Base-by-base conservation (phyloP, 1,284 basidiomycete species). In the Entoloma clypeatum region DNA sequence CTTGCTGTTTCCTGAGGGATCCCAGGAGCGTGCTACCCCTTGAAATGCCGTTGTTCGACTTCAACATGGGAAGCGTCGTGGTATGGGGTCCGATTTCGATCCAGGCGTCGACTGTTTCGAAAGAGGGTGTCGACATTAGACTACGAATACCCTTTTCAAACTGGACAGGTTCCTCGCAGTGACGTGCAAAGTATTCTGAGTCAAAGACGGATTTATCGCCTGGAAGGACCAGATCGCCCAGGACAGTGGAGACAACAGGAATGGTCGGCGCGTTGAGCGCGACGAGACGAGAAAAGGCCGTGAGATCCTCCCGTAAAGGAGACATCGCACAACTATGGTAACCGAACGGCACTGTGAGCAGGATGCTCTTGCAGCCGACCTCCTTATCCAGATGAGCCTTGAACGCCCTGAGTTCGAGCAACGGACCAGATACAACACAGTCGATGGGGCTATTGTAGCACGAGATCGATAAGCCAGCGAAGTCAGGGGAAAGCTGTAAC, bases 21-120 rank as follows among this genome's bases (percentile, higher is more conserved):
- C 68, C 61, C 21, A 83, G 58, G 9, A 68, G 64, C 6, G 69
- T 21, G 0, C 58, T 44, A 13, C 55, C 53, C 21, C 56, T 48
- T 4, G 63, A 52, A 10, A 72, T 42, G 17, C 52, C 44, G n/a
- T 64, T 48, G 36, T 66, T 68, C 7, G 64, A 53, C 54, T 66
- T 69, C 5, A 86, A 52, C 70, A 82, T 74, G 0, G 79, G 71
- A 3, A 82, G 59, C 13, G 71, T 71, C 3, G 70, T 69, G 0
- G 74, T 61, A 49, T 82, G 78, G 7, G 82, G 79, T 4, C 83
- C 78, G 27, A 85, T 66, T 54, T 86, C 83, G 5, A 86, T 66
- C 74, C 77, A 85, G 0, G 64, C 64, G n/a, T 65, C 63, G 10
- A 71, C 54, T 5, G 54, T 45, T 18, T 53, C 36, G 23, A 64